These are phyloP conservation scores for Fragosphaeria purpurea DNA, from an alignment of 2,329 filamentous ascomycete species.

Conservation along the genomic window DNA sequence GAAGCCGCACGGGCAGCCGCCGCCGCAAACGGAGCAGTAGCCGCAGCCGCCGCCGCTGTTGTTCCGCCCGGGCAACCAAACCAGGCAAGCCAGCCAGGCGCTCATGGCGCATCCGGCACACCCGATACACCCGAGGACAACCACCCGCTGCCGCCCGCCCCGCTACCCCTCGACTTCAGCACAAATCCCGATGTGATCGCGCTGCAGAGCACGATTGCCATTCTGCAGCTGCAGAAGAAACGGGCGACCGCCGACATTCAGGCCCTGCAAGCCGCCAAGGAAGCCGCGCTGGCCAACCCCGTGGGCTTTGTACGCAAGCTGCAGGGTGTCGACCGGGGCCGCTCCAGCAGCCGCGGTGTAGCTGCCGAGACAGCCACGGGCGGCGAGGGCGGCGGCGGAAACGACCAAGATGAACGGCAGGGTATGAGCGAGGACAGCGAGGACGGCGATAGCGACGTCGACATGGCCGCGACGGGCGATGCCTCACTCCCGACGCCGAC, in stretches of 20 bases:
- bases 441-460: constrained; percentile 15
- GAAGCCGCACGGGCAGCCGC: constrained; percentile 8
- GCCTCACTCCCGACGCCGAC: not conserved
- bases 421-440: constrained; percentile 17
- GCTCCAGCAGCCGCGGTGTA: constrained; percentile 11
- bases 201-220: constrained; percentile 71
- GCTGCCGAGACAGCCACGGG: constrained; percentile 18
- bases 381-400: constrained; percentile 19
- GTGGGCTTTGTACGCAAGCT: constrained; percentile 63
- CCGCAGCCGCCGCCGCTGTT: not conserved
- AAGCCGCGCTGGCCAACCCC: constrained; percentile 60
- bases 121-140: not conserved
- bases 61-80: too few species aligned
- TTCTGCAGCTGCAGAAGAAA: constrained; percentile 76
- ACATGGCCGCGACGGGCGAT: not conserved
- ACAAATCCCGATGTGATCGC: constrained; percentile 80
- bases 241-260: constrained; percentile 68
- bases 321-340: constrained; percentile 38
- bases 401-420: constrained; percentile 15
- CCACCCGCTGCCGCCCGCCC: constrained; percentile 31
- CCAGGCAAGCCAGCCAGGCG: not conserved
- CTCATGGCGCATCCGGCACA: too few species aligned
- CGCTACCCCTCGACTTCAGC: constrained; percentile 46
- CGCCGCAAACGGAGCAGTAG: not conserved
- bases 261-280: constrained; percentile 58